These are phyloP conservation scores for Aspergillus fischeri DNA, from an alignment of 2,329 filamentous ascomycete genomes.

Conservation along the genomic window DNA sequence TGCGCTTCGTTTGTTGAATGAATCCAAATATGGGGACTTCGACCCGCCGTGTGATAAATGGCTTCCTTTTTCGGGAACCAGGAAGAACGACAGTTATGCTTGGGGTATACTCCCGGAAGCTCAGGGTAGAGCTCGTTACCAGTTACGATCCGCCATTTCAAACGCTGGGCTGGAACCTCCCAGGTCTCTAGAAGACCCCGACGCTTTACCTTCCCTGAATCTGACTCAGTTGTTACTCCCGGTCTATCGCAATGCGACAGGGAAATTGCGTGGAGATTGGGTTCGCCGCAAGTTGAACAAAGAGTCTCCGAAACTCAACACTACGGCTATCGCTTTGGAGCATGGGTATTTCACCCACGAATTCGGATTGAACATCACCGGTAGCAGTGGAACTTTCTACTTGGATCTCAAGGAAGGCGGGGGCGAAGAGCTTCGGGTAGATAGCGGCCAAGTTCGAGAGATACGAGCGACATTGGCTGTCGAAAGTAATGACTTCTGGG, in stretches of 20 bases:
- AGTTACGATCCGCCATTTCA: constrained; percentile 35
- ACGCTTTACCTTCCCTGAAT: constrained; percentile 26
- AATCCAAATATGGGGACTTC: constrained; percentile 52
- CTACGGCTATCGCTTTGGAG: constrained; percentile 60
- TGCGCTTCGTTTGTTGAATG: constrained; percentile 48
- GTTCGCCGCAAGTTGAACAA: constrained; percentile 53
- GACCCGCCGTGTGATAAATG: constrained; percentile 42
- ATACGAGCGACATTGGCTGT: constrained; percentile 67
- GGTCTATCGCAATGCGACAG: constrained; percentile 75
- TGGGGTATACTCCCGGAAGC: constrained; percentile 72
- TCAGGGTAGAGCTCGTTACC: constrained; percentile 60
- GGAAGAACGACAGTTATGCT: constrained; percentile 67
- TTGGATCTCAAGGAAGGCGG: constrained; percentile 61
- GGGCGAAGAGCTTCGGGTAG: constrained; percentile 34
- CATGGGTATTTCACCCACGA: constrained; percentile 63
- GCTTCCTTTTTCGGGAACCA: constrained; percentile 74
- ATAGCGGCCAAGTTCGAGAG: constrained; percentile 57
- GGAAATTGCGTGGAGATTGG: constrained; percentile 74
- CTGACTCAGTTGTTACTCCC: constrained; percentile 44
- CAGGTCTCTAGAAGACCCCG: constrained; percentile 22
- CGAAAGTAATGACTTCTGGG: constrained; percentile 65
- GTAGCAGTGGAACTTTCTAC: constrained; percentile 63
- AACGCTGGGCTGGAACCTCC: constrained; percentile 30
- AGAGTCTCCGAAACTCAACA: constrained; percentile 54
- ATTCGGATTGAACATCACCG: constrained; percentile 80